Base-by-base conservation (phyloP, 768 basidiomycete genomes). In the Leucogyrophana mollusca region DNA sequence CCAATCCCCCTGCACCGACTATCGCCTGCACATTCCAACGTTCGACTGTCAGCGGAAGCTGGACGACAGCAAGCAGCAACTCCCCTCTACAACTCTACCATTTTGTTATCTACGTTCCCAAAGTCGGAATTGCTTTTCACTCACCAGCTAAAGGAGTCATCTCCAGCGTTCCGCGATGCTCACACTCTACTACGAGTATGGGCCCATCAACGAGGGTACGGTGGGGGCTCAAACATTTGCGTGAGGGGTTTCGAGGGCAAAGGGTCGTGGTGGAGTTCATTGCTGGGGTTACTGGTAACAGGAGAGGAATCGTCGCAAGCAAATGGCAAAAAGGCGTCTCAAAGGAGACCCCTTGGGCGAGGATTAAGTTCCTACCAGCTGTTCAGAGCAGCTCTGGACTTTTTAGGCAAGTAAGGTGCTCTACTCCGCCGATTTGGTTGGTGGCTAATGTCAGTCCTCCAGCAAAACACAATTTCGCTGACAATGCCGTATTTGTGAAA, bases 321-420 rank as follows among this genome's bases (percentile, higher is more conserved):
- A 30, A 40, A 59, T 24, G 43, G 62, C 41, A 47, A 56, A 32
- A 59, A 68, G 52, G 46, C 35, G 9, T 30, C 54, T 21, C 72
- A 69, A 43, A 71, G 81, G 44, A 82, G 74, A 57, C 76, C 83
- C 0, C 59, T 94, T 2, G 94, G 91, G 4, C 80, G 77, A 46
- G 89, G 92, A 2, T 61, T 97, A 54, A 94, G 90, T 50, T 89
- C 90, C 17, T 96, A 95, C 67, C 93, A 94, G 60, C 72, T 95
- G 22, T 87, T 97, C 64, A 80, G 87, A 54, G 91, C 88, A 25
- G 85, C 82, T 1, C 67, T 95, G 54, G 90, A 94, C 60, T 85
- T 94, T 57, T 61, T 97, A 18, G 79, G 93, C 93, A 58, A 52
- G 85, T 59, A 2, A 21, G 16, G 34, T 22, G 27, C 22, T 18